Evolutionary conservation across 2,329 filamentous ascomycete genomes (phyloP), one percentile per base, ranked within the genome.

Genomic region (Colletotrichum paranaense): DNA sequence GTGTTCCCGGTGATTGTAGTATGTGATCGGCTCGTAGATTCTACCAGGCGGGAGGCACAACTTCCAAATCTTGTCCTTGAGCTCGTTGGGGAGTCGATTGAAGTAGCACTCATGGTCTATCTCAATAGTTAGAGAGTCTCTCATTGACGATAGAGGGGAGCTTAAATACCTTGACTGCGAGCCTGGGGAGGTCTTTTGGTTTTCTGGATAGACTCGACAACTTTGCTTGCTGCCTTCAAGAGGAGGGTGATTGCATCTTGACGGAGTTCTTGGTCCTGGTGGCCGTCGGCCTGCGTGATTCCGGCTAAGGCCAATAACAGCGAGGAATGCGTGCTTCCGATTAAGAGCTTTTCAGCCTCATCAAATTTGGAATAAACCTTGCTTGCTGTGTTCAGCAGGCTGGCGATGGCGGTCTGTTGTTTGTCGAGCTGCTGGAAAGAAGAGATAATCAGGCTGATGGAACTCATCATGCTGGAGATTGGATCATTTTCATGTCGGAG

Each of bases 1-100:
- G 22, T 42, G n/a, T 8, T 8, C 9, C 32, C 6, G 24, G 14
- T 38, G 19, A 12, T 42, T 14, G 9, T 19, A 5, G n/a, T 60
- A 46, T 19, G 58, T n/a, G 32, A 28, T 60, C 7, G 58, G 58
- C 5, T 60, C 35, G 22, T 60, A 60, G 32, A 60, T 46, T 42
- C 58, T 35, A 19, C 35, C 58, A 19, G 35, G 22, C 7, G 58
- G 58, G 3, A 60, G 58, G 26, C 32, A 42, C 1, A 5, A 6
- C 9, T 46, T 19, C 22, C 35, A 60, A 1, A 60, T 60, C 7
- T 42, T 46, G 14, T 7, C 14, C 24, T 38, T 35, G 0, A 46
- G 24, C 38, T 60, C 35, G 22, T 5, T 4, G 5, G 58, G 22
- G 16, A 60, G 12, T 8, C 38, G 35, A 38, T 26, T n/a, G 4